Percentiles rank a stretch among this genome's conserved stretches.
phyloP scores from a whole-genome alignment of 2,329 filamentous ascomycete species.

The Aureobasidium musti region DNA sequence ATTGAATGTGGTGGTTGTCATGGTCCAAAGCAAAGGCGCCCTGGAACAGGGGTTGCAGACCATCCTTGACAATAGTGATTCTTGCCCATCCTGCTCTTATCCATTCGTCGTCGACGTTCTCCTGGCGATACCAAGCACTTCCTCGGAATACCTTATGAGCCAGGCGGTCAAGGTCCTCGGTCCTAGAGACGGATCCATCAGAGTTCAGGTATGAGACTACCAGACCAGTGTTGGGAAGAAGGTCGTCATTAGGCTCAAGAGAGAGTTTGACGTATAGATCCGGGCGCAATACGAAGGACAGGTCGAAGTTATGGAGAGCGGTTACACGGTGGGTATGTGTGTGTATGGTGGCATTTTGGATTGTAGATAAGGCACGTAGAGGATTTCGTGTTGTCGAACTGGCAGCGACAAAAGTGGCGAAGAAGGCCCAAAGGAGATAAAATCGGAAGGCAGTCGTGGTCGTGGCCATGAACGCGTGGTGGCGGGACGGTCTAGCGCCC shows the following conservation, averaged over 20 bases:
- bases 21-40: slow-evolving; percentile 80
- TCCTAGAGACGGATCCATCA: slow-evolving; percentile 67
- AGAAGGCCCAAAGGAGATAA: slow-evolving; percentile 24
- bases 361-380: slow-evolving; percentile 68
- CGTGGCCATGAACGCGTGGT: slow-evolving; percentile 14
- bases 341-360: slow-evolving; percentile 75
- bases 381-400: slow-evolving; percentile 72
- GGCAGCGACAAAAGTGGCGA: slow-evolving; percentile 35
- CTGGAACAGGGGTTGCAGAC: slow-evolving; percentile 77
- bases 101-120: slow-evolving; percentile 63
- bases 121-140: slow-evolving; percentile 65
- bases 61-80: slow-evolving; percentile 75
- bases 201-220: slow-evolving; percentile 69
- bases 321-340: slow-evolving; percentile 78
- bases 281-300: slow-evolving; percentile 72
- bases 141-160: slow-evolving; percentile 86
- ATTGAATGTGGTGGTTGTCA: slow-evolving; percentile 84
- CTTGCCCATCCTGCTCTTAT: slow-evolving; percentile 83
- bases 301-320: slow-evolving; percentile 78
- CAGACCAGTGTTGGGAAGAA: slow-evolving; percentile 71
- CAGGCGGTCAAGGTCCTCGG: slow-evolving; percentile 70
- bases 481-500: slow-evolving; percentile 22
- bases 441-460: not conserved
- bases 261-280: slow-evolving; percentile 72
- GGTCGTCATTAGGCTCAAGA: slow-evolving; percentile 88